Evolutionary conservation across 75 land plant genomes (phyloP), one percentile per base, ranked within the genome.

Genomic region (Isoetes taiwanensis): DNA sequence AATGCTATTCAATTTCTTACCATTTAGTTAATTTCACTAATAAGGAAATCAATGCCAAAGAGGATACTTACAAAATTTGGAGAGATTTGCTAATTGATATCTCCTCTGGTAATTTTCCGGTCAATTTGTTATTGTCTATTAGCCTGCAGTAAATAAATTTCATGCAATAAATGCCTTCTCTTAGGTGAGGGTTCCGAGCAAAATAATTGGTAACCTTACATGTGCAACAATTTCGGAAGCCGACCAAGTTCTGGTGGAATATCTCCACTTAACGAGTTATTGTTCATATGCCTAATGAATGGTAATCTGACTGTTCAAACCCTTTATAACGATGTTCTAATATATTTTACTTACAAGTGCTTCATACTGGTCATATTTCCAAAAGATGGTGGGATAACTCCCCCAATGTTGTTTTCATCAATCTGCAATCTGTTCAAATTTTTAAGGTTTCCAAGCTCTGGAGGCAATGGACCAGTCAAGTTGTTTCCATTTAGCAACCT

Each of bases 331-430:
- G n/a, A n/a, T n/a, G n/a, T n/a, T n/a, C n/a, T n/a, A n/a, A n/a
- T n/a, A n/a, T n/a, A n/a, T n/a, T n/a, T n/a, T n/a, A 66, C 84
- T 83, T 41, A 87, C 94, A 87, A 68, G 69, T 83, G 94, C 69
- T 73, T 65, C 26, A 67, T 34, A 30, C 54, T 69, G 37, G 42
- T 73, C 70, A 87, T 63, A 74, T 80, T 77, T 43, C 80, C 79
- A 69, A 87, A 78, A 6, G 88, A 77, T 50, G 35, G 65, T 14
- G 94, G 94, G 20, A 87, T 30, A 41, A 72, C 56, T 39, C 94
- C 94, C 6, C 75, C 70, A 52, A 87, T 77, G 2, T 76, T 53
- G 67, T 87, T 87, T 64, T 75, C 64, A 52, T 87, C 94, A 35
- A 87, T 80, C 32, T 87, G 94, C 48, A 87, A 69, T 58, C 94